A percentile compares a stretch with the other conserved stretches of the same genome.
Evolutionary conservation across 169 alveolate genomes (phyloP).

Genomic region (Toxoplasma gondii): DNA sequence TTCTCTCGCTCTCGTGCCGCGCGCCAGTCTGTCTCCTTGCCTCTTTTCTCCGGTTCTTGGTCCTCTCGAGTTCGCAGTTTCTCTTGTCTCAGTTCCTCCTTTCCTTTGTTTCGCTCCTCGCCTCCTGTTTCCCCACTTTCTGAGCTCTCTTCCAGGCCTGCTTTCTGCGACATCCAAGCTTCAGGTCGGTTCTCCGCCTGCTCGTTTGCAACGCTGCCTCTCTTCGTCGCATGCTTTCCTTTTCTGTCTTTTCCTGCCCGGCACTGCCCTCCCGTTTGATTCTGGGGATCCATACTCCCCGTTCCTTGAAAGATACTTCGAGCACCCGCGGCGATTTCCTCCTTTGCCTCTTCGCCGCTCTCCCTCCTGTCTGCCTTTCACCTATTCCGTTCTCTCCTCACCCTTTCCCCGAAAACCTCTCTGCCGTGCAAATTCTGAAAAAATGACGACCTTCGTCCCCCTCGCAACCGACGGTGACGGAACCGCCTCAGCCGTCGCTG

Average conservation of each 20-base stretch:
- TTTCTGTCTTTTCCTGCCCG: neutral
- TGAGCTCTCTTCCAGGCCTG: too few relatives aligned
- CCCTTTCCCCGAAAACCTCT: neutral
- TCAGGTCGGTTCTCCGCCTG: too few relatives aligned
- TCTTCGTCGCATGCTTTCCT: neutral
- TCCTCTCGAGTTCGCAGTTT: neutral
- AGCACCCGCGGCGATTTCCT: too few relatives aligned
- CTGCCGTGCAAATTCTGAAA: neutral
- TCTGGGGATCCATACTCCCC: too few relatives aligned
- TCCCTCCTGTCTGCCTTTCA: neutral
- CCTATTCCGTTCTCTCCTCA: neutral
- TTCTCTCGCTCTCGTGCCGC: neutral
- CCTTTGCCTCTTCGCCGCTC: neutral
- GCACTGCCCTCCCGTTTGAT: too few relatives aligned
- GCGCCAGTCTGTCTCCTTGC: neutral
- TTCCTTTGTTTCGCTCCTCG: neutral
- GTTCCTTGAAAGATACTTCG: too few relatives aligned
- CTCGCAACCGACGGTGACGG: slow-evolving; percentile 56
- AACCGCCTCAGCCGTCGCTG: slow-evolving; percentile 41
- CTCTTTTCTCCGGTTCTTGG: neutral
- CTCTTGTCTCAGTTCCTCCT: neutral
- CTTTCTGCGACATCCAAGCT: too few relatives aligned
- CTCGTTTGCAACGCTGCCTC: neutral
- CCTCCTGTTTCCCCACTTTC: neutral
- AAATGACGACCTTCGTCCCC: slow-evolving; percentile 60